phyloP scores from a whole-genome alignment of 2,329 filamentous ascomycete genomes.

The Monascus ruber region DNA sequence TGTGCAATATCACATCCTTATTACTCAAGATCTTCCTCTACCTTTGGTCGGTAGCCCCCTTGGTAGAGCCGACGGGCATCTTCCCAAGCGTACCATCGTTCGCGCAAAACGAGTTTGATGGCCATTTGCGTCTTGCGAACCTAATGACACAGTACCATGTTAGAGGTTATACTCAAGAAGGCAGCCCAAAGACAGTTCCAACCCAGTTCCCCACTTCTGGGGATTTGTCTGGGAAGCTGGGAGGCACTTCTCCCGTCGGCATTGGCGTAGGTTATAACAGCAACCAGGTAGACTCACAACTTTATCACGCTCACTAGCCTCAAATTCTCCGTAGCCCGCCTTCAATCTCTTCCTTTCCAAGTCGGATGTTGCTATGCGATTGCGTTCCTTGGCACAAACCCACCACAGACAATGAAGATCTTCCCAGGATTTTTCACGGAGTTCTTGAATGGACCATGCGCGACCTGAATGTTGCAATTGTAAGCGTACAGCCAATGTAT shows the following conservation, averaged over 20 bases:
- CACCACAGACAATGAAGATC: conserved; percentile 90
- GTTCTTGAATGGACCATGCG: conserved; percentile 72
- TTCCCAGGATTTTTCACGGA: conserved; percentile 84
- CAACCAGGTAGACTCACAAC: conserved; percentile 44
- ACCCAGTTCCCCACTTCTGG: too few species aligned
- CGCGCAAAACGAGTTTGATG: conserved; percentile 76
- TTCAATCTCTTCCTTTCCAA: conserved; percentile 56
- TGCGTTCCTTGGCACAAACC: conserved; percentile 83
- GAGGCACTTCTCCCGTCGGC: too few species aligned
- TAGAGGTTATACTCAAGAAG: too few species aligned
- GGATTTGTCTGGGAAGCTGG: too few species aligned
- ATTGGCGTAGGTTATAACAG: too few species aligned
- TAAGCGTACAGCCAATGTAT: too few species aligned
- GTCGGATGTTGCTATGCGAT: conserved; percentile 69
- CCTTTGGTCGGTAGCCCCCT: conserved; percentile 24
- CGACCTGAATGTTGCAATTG: conserved; percentile 42
- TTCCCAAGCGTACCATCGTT: conserved; percentile 75
- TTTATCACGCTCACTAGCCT: conserved; percentile 51
- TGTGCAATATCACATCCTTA: too few species aligned
- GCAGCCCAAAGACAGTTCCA: too few species aligned
- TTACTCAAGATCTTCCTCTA: conserved; percentile 10
- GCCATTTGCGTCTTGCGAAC: conserved; percentile 53
- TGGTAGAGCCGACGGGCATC: conserved; percentile 28
- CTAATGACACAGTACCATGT: too few species aligned
- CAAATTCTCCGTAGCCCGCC: conserved; percentile 61